A percentile compares a stretch with the other conserved stretches of the same genome.
phyloP scores from a whole-genome alignment of 805 yeast genomes.

The Dipodascus geniculatus region DNA sequence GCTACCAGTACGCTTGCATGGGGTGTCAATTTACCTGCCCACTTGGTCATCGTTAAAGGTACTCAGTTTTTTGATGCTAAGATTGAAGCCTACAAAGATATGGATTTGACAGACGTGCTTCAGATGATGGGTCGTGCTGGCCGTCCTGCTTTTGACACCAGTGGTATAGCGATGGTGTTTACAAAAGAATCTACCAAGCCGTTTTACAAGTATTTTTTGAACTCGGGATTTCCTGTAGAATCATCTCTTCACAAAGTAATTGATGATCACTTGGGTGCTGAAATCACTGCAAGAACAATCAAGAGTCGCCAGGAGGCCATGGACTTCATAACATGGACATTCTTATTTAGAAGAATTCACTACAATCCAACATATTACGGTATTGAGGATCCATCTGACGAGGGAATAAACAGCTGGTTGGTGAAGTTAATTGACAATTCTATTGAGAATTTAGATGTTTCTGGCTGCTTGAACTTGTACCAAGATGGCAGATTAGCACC shows the following conservation, averaged over 20 bases:
- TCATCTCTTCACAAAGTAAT: constrained; percentile 67
- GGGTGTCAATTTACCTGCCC: constrained; percentile 80
- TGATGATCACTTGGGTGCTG: constrained; percentile 74
- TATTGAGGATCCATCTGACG: constrained; percentile 49
- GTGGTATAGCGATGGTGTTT: constrained; percentile 65
- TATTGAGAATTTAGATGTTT: constrained; percentile 52
- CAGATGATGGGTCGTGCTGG: constrained; percentile 87
- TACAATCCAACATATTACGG: constrained; percentile 72
- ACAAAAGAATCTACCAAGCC: constrained; percentile 66
- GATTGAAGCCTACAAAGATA: constrained; percentile 58
- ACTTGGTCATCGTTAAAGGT: constrained; percentile 66
- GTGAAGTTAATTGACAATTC: constrained; percentile 50
- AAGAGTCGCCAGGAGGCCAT: constrained; percentile 54
- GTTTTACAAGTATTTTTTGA: constrained; percentile 67
- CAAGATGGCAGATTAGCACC: constrained; percentile 32
- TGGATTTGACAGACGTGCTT: constrained; percentile 71
- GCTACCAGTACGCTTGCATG: constrained; percentile 81
- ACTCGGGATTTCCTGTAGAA: constrained; percentile 75
- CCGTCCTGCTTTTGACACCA: constrained; percentile 68
- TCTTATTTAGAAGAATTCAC: constrained; percentile 60
- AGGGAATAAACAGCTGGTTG: constrained; percentile 26
- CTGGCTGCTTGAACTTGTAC: constrained; percentile 47
- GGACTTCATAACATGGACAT: constrained; percentile 69
- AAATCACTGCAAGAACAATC: constrained; percentile 60
- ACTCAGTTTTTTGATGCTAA: constrained; percentile 51